Conservation (phyloP, 495 filamentous ascomycete species). For the Sphaerosporella brunnea region DNA sequence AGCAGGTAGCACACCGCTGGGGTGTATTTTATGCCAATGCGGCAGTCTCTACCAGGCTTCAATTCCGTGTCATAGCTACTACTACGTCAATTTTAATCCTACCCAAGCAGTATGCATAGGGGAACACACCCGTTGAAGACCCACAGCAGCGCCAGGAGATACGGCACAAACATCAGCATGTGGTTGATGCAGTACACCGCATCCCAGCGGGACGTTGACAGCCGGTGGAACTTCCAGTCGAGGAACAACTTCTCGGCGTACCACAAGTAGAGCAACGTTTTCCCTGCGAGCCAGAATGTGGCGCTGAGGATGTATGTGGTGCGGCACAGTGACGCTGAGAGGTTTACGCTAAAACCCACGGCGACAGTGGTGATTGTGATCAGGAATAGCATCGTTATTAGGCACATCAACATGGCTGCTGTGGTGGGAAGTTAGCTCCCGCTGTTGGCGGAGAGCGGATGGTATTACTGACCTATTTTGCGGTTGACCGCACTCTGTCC, state of each 20-base stretch:
- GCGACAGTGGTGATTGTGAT: no score
- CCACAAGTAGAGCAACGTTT: slow-evolving; percentile 12
- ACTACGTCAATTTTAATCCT: not conserved
- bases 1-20: not conserved
- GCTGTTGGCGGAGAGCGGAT: no score
- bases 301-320: slow-evolving; percentile 8
- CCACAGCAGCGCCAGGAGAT: slow-evolving; percentile 4
- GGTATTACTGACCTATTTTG: no score
- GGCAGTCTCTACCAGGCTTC: not conserved
- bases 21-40: not conserved
- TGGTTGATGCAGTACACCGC: slow-evolving; percentile 5
- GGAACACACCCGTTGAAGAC: slow-evolving; percentile 8
- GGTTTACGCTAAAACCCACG: no score
- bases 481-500: no score
- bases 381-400: no score
- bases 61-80: no score
- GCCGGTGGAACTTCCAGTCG: not conserved
- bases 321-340: no score
- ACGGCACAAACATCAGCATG: slow-evolving; percentile 5
- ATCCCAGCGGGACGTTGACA: not conserved
- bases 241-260: slow-evolving; percentile 15
- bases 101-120: not conserved
- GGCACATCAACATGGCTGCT: no score
- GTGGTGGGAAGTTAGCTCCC: no score
- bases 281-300: slow-evolving; percentile 7